Conservation (phyloP, 768 basidiomycete species). For the Amanita exitialis region DNA sequence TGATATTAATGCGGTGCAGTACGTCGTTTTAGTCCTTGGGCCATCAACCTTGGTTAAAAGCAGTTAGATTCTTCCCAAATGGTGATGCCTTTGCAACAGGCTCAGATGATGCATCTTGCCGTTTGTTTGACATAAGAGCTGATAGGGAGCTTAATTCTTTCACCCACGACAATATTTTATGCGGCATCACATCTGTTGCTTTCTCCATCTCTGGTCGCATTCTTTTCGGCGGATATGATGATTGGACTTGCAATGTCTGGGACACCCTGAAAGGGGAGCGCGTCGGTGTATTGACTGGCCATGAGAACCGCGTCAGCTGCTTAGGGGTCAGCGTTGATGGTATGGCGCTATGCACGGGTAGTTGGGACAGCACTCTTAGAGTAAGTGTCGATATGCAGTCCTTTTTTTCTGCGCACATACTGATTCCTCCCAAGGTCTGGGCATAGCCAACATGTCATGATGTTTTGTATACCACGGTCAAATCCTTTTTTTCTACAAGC, state of each 20-base stretch:
- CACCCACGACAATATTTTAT: constrained; percentile 97
- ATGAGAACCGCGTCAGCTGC: constrained; percentile 97
- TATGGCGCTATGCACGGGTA: constrained; percentile 97
- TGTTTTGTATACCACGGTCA: constrained; percentile 1
- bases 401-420: constrained; percentile 6
- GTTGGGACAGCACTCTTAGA: constrained; percentile 96
- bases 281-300: constrained; percentile 93
- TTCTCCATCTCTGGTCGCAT: constrained; percentile 98
- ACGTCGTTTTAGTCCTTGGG: constrained; percentile 24
- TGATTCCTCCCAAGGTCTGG: constrained; percentile 56
- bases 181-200: constrained; percentile 97
- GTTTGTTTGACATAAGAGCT: constrained; percentile 94
- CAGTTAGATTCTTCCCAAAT: constrained; percentile 91
- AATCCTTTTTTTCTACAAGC: background rate
- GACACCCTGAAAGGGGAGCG: constrained; percentile 98
- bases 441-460: constrained; percentile 38
- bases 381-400: constrained; percentile 32
- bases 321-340: constrained; percentile 93
- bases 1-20: constrained; percentile 99
- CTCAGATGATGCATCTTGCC: constrained; percentile 97
- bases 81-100: constrained; percentile 99
- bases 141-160: constrained; percentile 96
- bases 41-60: constrained; percentile 8
- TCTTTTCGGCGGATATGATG: constrained; percentile 97
- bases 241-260: constrained; percentile 99